Percentiles rank a stretch among this genome's conserved stretches.
Conservation (phyloP, 768 basidiomycete genomes). For the Plicaturopsis crispa region DNA sequence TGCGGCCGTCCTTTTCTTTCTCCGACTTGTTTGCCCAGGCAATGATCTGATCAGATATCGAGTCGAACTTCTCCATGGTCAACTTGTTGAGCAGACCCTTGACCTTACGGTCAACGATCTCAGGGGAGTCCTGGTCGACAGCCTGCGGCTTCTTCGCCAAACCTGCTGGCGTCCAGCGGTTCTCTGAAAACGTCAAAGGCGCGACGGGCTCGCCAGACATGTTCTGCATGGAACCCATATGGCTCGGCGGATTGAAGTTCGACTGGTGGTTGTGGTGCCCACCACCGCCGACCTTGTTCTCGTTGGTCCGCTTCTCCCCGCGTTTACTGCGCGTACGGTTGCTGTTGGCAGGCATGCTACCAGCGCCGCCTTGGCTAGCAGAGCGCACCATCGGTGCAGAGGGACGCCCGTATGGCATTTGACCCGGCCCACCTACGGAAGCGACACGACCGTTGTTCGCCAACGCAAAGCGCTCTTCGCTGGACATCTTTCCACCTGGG, state of each 20-base stretch:
- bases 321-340: conserved; percentile 75
- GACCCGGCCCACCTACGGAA: conserved; percentile 42
- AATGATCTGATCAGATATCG: conserved; percentile 93
- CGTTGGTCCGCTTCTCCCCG: conserved; percentile 68
- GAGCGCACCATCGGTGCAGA: conserved; percentile 55
- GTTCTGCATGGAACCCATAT: conserved; percentile 8
- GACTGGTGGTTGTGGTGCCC: conserved; percentile 29
- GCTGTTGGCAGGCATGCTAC: conserved; percentile 37
- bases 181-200: conserved; percentile 71
- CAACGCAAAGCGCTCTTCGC: conserved; percentile 60
- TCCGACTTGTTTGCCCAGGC: conserved; percentile 91
- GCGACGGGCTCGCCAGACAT: conserved; percentile 62
- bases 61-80: conserved; percentile 94
- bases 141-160: conserved; percentile 32
- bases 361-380: conserved; percentile 55
- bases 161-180: conserved; percentile 66
- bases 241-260: conserved; percentile 19
- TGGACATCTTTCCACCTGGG: conserved; percentile 46
- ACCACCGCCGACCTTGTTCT: conserved; percentile 31
- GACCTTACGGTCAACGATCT: conserved; percentile 89
- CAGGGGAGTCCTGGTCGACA: conserved; percentile 63
- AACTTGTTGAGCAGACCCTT: conserved; percentile 89
- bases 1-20: conserved; percentile 88
- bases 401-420: conserved; percentile 47
- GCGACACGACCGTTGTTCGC: conserved; percentile 41